Percentiles rank a stretch among this genome's conserved stretches.
These are phyloP conservation scores for Herpetospermum pedunculosum DNA, from an alignment of 306 rosid species.

Conservation along the genomic window DNA sequence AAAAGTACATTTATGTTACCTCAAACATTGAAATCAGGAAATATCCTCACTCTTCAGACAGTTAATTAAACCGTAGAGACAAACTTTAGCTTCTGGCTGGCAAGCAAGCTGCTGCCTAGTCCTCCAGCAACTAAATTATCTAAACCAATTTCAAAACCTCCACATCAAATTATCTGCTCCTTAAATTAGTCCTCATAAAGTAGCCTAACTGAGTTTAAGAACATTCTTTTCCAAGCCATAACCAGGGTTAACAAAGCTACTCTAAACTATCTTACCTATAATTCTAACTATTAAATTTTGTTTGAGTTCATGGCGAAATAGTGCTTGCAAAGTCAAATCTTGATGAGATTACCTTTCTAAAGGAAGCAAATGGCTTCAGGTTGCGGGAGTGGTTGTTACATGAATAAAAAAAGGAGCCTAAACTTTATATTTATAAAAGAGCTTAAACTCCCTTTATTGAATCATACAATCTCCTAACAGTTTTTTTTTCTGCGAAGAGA, in stretches of 20 bases:
- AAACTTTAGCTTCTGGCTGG: not conserved
- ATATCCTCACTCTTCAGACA: not conserved
- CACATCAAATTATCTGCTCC: not conserved
- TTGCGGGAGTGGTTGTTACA: not conserved
- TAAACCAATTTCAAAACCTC: not conserved
- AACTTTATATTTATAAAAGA: not conserved
- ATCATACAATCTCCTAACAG: not conserved
- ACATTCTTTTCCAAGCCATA: not conserved
- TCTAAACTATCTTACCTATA: not conserved
- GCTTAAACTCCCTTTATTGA: not conserved
- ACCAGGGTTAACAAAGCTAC: not conserved
- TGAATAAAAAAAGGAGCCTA: not conserved
- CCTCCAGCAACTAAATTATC: not conserved
- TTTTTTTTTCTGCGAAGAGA: no score
- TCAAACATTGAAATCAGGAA: not conserved
- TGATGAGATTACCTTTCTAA: not conserved
- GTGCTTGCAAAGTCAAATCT: not conserved
- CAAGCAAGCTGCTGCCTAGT: not conserved
- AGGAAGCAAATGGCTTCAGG: not conserved
- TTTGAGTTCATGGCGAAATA: not conserved
- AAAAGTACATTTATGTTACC: not conserved
- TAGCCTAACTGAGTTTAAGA: not conserved
- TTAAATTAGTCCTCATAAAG: not conserved
- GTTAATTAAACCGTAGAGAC: not conserved
- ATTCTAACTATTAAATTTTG: not conserved